phyloP scores from a whole-genome alignment of 2,329 filamentous ascomycete genomes.

The Arthrobotrys conoides region DNA sequence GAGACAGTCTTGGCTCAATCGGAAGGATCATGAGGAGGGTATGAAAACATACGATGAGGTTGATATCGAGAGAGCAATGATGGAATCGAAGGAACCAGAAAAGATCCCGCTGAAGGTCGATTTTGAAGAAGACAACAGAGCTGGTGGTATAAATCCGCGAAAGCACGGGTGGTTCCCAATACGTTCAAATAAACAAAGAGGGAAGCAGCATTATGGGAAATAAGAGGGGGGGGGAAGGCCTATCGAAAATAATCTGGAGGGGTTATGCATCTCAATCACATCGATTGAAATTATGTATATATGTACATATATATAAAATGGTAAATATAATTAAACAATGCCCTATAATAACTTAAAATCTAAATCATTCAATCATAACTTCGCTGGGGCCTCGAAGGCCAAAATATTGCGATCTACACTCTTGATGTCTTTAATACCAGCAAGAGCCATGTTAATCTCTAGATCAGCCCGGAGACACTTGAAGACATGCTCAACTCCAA shows the following conservation, averaged over 20 bases:
- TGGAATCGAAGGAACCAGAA: constrained; percentile 12
- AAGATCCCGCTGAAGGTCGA: constrained; percentile 19
- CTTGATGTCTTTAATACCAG: constrained; percentile 41
- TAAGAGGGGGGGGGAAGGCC: no score
- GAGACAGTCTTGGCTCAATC: constrained; percentile 37
- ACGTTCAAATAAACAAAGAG: neutral
- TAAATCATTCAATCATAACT: constrained; percentile 23
- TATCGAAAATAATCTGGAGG: no score
- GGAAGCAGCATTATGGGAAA: neutral
- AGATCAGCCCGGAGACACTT: constrained; percentile 57
- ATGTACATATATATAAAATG: no score
- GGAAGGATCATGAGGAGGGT: constrained; percentile 31
- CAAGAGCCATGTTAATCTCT: constrained; percentile 54
- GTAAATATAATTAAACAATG: no score
- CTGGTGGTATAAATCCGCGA: neutral
- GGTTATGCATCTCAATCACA: constrained; percentile 3
- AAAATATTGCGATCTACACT: constrained; percentile 41
- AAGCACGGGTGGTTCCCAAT: constrained; percentile 17
- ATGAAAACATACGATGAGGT: constrained; percentile 40
- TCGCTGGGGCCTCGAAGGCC: constrained; percentile 31
- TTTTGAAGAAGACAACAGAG: neutral
- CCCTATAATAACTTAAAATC: neutral
- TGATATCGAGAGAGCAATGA: constrained; percentile 24
- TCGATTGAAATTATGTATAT: neutral
- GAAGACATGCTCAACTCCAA: constrained; percentile 56